Conservation (phyloP, 305 asterid genomes). For the Fraxinus sp. region DNA sequence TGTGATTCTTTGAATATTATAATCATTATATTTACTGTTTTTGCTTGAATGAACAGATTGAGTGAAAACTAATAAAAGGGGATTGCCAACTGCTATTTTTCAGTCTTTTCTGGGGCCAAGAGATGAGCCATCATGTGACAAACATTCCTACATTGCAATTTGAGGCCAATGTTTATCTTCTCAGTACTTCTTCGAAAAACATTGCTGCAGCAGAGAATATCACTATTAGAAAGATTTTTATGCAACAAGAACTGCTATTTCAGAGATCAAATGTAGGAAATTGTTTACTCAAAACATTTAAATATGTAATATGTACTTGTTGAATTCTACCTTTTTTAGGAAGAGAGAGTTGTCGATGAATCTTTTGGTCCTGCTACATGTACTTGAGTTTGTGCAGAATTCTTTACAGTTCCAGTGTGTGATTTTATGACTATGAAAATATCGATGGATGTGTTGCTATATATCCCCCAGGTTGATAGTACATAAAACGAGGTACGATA, state of each 20-base stretch:
- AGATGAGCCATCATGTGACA: background rate
- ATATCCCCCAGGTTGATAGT: background rate
- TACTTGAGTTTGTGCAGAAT: background rate
- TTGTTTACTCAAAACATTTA: background rate
- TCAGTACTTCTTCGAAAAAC: slow-evolving; percentile 11
- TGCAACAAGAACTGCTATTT: background rate
- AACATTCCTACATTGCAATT: background rate
- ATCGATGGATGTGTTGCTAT: background rate
- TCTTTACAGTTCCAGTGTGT: background rate
- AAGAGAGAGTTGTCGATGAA: background rate
- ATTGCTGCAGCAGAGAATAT: background rate
- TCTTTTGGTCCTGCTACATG: background rate
- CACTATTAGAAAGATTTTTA: background rate
- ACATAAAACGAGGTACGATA: background rate
- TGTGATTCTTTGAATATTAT: background rate
- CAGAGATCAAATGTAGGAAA: background rate
- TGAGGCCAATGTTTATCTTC: slow-evolving; percentile 10
- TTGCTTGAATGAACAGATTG: slow-evolving; percentile 1
- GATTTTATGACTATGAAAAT: background rate
- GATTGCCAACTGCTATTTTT: background rate
- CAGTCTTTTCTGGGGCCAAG: background rate
- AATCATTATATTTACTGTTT: background rate
- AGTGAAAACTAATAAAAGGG: background rate
- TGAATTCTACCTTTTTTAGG: background rate
- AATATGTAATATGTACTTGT: background rate